Evolutionary conservation across 176 grass and related monocot genomes (phyloP).

Genomic region (Thinopyrum elongatum): DNA sequence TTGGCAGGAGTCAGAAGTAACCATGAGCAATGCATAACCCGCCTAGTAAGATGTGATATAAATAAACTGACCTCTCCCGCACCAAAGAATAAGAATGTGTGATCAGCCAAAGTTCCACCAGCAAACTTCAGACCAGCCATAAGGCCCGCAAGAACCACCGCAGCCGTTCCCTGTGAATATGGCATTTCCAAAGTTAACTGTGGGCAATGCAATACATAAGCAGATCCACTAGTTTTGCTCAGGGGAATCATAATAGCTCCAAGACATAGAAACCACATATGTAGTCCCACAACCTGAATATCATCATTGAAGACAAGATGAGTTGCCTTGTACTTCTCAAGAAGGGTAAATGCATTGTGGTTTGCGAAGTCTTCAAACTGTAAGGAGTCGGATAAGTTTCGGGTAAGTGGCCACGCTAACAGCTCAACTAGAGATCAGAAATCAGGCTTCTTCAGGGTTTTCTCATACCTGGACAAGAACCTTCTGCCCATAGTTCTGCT

Average conservation of each 20-base stretch:
- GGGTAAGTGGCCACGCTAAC: not conserved
- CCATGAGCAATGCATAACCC: not conserved
- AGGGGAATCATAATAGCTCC: too few species aligned
- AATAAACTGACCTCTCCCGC: slow-evolving; percentile 71
- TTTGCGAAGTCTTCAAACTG: slow-evolving; percentile 97
- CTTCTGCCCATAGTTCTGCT: slow-evolving; percentile 90
- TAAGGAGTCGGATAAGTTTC: not conserved
- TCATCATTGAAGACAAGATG: slow-evolving; percentile 99
- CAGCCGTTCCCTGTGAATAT: slow-evolving; percentile 68
- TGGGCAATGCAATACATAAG: too few species aligned
- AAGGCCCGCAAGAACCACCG: slow-evolving; percentile 83
- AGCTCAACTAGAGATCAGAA: slow-evolving; percentile 6
- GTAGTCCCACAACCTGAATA: slow-evolving; percentile 63
- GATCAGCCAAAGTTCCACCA: slow-evolving; percentile 62
- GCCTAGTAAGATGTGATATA: not conserved
- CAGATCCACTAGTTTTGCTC: too few species aligned
- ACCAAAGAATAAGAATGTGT: slow-evolving; percentile 93
- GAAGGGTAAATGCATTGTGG: slow-evolving; percentile 90
- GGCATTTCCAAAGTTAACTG: slow-evolving; percentile 1
- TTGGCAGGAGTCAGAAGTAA: not conserved
- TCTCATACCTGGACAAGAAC: slow-evolving; percentile 77
- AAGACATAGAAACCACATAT: not conserved
- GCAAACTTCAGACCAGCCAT: slow-evolving; percentile 70
- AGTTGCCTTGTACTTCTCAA: slow-evolving; percentile 68
- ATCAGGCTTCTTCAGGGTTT: not conserved